Percentiles rank a stretch among this genome's conserved stretches.
phyloP scores from a whole-genome alignment of 1,284 basidiomycete species.

The Farysia itapuensis region DNA sequence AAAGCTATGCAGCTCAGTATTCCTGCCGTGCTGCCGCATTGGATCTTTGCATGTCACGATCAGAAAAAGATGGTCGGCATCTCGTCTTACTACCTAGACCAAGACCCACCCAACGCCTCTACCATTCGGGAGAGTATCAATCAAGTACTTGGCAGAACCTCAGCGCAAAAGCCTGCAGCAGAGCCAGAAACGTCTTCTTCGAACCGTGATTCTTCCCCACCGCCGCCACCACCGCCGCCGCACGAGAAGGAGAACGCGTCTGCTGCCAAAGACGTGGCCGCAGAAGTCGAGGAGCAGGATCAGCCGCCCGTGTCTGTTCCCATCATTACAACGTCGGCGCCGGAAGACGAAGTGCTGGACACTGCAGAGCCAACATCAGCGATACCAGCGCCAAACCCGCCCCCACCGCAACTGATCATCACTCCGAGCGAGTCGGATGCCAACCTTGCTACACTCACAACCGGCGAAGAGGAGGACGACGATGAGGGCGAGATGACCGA shows the following conservation, averaged over 20 bases:
- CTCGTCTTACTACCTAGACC: conserved; percentile 53
- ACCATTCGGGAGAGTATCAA: conserved; percentile 33
- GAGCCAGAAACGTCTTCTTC: neutral
- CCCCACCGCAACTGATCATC: conserved; percentile 23
- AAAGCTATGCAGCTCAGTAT: conserved; percentile 58
- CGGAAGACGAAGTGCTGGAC: conserved; percentile 15
- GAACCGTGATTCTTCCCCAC: no score
- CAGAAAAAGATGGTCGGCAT: conserved; percentile 58
- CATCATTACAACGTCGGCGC: conserved; percentile 27
- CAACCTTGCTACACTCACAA: neutral
- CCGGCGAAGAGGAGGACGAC: conserved; percentile 8
- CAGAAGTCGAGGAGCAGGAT: neutral
- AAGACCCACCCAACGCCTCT: conserved; percentile 51
- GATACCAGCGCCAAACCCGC: neutral
- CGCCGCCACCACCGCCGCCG: conserved; percentile 10
- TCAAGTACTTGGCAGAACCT: conserved; percentile 4
- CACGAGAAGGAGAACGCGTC: conserved; percentile 15
- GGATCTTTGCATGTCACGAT: conserved; percentile 57
- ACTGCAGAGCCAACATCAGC: neutral
- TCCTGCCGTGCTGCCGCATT: conserved; percentile 57
- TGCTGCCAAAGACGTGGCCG: neutral
- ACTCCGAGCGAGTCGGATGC: conserved; percentile 11
- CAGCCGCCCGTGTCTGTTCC: conserved; percentile 4
- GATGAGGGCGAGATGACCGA: conserved; percentile 37
- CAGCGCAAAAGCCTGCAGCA: conserved; percentile 3